Conservation (phyloP, 768 basidiomycete species). For the Podaxis sp. region DNA sequence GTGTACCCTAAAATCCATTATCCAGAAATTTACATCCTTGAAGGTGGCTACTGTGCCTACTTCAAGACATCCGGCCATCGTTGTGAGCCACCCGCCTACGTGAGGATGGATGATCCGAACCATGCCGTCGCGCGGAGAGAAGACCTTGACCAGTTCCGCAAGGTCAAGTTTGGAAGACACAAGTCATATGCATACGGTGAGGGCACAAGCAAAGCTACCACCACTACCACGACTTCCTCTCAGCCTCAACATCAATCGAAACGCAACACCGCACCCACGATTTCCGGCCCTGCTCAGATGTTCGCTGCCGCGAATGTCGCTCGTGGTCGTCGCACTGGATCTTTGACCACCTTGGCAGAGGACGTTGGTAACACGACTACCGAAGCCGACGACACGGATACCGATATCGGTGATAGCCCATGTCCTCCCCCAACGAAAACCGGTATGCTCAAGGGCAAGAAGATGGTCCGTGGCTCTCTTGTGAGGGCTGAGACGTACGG, state of each 20-base stretch:
- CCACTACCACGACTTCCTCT: slow-evolving; percentile 23
- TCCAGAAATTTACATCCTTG: slow-evolving; percentile 95
- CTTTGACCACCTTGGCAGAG: slow-evolving; percentile 63
- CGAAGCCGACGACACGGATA: slow-evolving; percentile 73
- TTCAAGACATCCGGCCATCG: slow-evolving; percentile 64
- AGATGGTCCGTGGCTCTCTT: slow-evolving; percentile 46
- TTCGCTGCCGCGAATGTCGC: slow-evolving; percentile 73
- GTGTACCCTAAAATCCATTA: slow-evolving; percentile 91
- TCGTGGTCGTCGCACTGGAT: slow-evolving; percentile 56
- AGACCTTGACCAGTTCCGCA: slow-evolving; percentile 90
- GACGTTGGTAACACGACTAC: slow-evolving; percentile 53
- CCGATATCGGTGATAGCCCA: slow-evolving; percentile 81
- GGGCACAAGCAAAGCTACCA: slow-evolving; percentile 38
- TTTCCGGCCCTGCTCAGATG: slow-evolving; percentile 41
- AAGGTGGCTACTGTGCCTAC: slow-evolving; percentile 94
- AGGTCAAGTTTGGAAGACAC: slow-evolving; percentile 82
- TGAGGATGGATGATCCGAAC: slow-evolving; percentile 92
- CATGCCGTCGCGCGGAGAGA: slow-evolving; percentile 78
- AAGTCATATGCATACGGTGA: slow-evolving; percentile 96
- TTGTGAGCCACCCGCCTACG: slow-evolving; percentile 82
- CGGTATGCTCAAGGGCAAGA: slow-evolving; percentile 55
- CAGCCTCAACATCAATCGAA: slow-evolving; percentile 49
- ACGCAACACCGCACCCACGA: slow-evolving; percentile 62
- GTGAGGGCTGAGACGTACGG: slow-evolving; percentile 70
- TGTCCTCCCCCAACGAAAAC: slow-evolving; percentile 77